Base-by-base conservation (phyloP, 495 filamentous ascomycete genomes). In the Xylaria bambusicola region DNA sequence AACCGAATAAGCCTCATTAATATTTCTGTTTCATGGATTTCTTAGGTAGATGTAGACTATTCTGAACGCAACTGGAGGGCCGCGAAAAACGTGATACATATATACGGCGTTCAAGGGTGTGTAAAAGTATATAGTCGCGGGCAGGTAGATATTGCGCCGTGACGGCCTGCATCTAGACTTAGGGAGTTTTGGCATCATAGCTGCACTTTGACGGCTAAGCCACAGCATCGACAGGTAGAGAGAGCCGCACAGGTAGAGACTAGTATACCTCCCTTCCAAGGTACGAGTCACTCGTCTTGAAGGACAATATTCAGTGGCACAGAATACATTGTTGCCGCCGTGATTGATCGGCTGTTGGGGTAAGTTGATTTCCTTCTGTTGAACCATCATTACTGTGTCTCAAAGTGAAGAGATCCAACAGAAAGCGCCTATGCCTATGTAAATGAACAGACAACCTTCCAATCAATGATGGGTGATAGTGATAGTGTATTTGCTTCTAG, bases 1-100 rank as follows among this genome's bases (percentile, higher is more conserved):
- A 54, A 33, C 61, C 62, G 20, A 70, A 65, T 52, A 62, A 46
- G 54, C 67, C 67, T 41, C 59, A 38, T 18, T 68, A 41, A 51
- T n/a, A 29, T n/a, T 9, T 21, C 6, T 20, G 20, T 35, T 51
- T n/a, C n/a, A 1, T 26, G 5, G n/a, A 6, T 33, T 50, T 17
- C 23, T 20, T 29, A 33, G 35, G 3, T 51, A 29, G 17, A 31
- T 44, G 44, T 58, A 51, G 46, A 44, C 35, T 6, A 10, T 35
- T 10, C 21, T 23, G 17, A 8, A 27, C 20, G 33, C 17, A 21
- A 26, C 26, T 38, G 15, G 42, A 49, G 13, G n/a, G 17, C 20
- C 15, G 24, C 17, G 15, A 10, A 58, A 29, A 13, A 31, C 7
- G 18, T 12, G 20, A 41, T 58, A 6, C 47, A 58, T 58, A 51